Base-by-base conservation (phyloP, 2,329 filamentous ascomycete species). In the Ophiostoma tasmaniense region DNA sequence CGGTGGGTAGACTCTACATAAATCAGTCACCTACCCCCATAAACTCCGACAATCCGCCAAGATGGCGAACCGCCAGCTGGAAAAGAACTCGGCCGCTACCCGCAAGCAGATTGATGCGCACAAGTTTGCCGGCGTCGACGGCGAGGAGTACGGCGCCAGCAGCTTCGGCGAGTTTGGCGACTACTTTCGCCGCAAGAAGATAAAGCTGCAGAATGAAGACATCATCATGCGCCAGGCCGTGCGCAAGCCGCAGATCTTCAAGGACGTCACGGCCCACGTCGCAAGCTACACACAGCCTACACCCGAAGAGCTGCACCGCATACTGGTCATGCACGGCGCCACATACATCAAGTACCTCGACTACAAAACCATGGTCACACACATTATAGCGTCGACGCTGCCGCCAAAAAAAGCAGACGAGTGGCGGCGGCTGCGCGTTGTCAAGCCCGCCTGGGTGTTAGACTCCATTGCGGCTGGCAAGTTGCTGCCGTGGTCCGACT, bases 241-340 rank as follows among this genome's bases (percentile, higher is more conserved):
- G 1, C 79, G 81, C 0, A 92, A 90, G 72, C 92, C 93, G 11
- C 87, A 87, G 71, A 92, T 99, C 67, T 99, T 99, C 82, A 92
- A 90, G 73, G 93, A 92, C 0, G 85, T 98, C 10, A 93, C 97
- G 14, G 92, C 90, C 11, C 92, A 97, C 78, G 90, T 99, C 30
- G 96, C 93, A 74, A 95, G 95, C 66, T 99, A 98, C 76, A 99
- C 95, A 0, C 94, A 98, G 74, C 95, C 95, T 0, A 92, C 93
- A 1, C 82, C 97, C 67, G 93, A 93, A 74, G 87, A 97, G 82
- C 85, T 99, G 22, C 94, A 97, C 80, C 88, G 83, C 67, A 84
- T 97, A 71, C 90, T 99, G 69, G 94, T 99, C 22, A 87, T 90
- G 74, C 89, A 98, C 85, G 95, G 95, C n/a, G 96, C 93, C 39